These are phyloP conservation scores for Solanum rostratum DNA, from an alignment of 257 asterid genomes.

Conservation along the genomic window DNA sequence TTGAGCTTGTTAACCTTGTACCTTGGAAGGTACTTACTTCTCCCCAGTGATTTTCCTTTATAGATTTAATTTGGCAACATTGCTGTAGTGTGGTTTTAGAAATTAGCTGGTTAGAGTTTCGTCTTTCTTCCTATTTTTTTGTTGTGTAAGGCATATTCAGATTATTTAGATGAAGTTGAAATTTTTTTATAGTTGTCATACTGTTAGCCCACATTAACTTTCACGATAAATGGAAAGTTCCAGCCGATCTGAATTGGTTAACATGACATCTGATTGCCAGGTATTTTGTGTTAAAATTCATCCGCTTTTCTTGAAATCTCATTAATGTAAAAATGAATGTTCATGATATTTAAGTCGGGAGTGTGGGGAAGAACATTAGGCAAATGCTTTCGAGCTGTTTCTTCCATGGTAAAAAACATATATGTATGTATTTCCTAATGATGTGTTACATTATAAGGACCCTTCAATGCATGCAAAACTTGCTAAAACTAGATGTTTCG, in stretches of 20 bases:
- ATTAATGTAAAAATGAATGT: neutral
- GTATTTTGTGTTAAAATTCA: neutral
- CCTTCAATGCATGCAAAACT: neutral
- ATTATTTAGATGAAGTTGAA: neutral
- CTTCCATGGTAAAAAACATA: neutral
- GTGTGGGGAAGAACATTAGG: neutral
- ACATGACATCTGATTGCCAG: neutral
- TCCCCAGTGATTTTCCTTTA: neutral
- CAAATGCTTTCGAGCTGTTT: neutral
- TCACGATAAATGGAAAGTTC: neutral
- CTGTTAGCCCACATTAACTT: neutral
- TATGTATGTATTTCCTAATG: neutral
- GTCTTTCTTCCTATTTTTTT: neutral
- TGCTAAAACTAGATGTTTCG: neutral
- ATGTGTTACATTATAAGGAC: neutral
- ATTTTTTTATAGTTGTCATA: neutral
- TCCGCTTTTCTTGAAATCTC: neutral
- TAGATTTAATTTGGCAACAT: neutral
- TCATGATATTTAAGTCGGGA: neutral
- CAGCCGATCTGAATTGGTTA: neutral
- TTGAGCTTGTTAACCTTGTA: constrained; percentile 87
- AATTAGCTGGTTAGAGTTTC: neutral
- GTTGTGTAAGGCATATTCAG: neutral
- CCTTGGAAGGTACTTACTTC: constrained; percentile 84
- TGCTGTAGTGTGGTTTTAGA: neutral